phyloP scores from a whole-genome alignment of 805 yeast genomes.

The Wickerhamiella dianesei region DNA sequence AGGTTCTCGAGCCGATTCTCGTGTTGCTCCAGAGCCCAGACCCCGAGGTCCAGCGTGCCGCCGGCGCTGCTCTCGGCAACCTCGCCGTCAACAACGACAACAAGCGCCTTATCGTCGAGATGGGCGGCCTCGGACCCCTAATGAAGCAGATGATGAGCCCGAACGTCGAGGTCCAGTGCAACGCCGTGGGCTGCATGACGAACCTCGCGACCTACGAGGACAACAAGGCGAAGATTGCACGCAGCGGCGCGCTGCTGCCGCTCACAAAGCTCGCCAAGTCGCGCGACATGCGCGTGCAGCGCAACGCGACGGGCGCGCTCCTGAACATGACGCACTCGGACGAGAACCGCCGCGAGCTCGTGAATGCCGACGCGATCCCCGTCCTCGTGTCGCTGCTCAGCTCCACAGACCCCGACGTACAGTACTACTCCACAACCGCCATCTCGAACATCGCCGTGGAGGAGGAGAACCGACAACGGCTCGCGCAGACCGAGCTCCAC shows the following conservation, averaged over 20 bases:
- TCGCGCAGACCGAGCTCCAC: conserved; percentile 85
- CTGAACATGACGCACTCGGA: conserved; percentile 96
- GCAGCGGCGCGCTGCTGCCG: conserved; percentile 90
- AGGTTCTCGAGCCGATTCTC: conserved; percentile 85
- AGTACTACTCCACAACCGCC: conserved; percentile 96
- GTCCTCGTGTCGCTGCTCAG: conserved; percentile 78
- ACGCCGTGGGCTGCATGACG: conserved; percentile 97
- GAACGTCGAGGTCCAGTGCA: conserved; percentile 96
- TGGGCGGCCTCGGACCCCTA: conserved; percentile 95
- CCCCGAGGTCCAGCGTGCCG: conserved; percentile 94
- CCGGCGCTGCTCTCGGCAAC: conserved; percentile 97
- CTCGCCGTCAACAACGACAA: conserved; percentile 93
- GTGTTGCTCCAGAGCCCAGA: conserved; percentile 76
- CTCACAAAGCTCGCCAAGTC: conserved; percentile 89
- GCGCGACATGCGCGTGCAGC: conserved; percentile 87
- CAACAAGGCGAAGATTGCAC: conserved; percentile 89
- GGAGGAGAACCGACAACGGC: conserved; percentile 72
- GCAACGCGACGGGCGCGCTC: conserved; percentile 97
- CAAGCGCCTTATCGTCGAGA: conserved; percentile 83
- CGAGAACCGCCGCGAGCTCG: conserved; percentile 91
- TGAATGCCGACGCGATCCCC: conserved; percentile 96
- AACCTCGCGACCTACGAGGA: conserved; percentile 96
- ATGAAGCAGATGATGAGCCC: conserved; percentile 96
- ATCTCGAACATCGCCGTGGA: conserved; percentile 95
- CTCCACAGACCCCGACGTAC: conserved; percentile 88